phyloP scores from a whole-genome alignment of 495 filamentous ascomycete genomes.

The Tuber brumale region DNA sequence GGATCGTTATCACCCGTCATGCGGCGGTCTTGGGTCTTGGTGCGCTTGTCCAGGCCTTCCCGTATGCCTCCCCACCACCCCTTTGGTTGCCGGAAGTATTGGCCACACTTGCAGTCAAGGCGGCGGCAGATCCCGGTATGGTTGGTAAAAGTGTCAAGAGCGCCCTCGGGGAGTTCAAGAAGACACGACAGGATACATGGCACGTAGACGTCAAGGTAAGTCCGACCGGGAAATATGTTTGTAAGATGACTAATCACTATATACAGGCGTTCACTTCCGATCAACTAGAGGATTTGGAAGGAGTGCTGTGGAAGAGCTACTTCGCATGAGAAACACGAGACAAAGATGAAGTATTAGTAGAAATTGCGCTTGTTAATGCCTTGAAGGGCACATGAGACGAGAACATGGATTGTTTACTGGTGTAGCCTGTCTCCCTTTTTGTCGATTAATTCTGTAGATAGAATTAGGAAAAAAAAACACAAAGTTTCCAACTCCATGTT shows the following conservation, averaged over 20 bases:
- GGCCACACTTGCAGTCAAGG: conserved; percentile 73
- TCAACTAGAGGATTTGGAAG: conserved; percentile 90
- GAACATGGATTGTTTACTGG: neutral
- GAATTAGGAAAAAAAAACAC: neutral
- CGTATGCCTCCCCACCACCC: conserved; percentile 87
- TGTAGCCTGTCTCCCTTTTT: neutral
- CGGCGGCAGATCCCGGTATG: conserved; percentile 80
- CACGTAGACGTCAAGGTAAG: conserved; percentile 89
- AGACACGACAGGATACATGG: conserved; percentile 99
- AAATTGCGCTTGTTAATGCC: neutral
- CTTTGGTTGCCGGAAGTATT: conserved; percentile 90
- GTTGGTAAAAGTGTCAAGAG: conserved; percentile 97
- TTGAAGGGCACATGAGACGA: neutral
- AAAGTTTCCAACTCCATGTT: neutral
- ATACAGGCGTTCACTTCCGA: conserved; percentile 79
- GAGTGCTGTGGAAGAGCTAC: conserved; percentile 98
- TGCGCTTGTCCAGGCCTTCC: conserved; percentile 90
- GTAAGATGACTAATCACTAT: neutral
- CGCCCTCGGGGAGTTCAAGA: conserved; percentile 96
- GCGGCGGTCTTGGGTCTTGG: conserved; percentile 90
- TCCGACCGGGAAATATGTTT: conserved; percentile 23
- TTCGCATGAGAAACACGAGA: conserved; percentile 57
- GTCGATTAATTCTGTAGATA: conserved; percentile 1
- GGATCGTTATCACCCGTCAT: conserved; percentile 72
- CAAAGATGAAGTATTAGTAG: neutral